Conservation (phyloP, 2,329 filamentous ascomycete genomes). For the Aspergillus versicolor region DNA sequence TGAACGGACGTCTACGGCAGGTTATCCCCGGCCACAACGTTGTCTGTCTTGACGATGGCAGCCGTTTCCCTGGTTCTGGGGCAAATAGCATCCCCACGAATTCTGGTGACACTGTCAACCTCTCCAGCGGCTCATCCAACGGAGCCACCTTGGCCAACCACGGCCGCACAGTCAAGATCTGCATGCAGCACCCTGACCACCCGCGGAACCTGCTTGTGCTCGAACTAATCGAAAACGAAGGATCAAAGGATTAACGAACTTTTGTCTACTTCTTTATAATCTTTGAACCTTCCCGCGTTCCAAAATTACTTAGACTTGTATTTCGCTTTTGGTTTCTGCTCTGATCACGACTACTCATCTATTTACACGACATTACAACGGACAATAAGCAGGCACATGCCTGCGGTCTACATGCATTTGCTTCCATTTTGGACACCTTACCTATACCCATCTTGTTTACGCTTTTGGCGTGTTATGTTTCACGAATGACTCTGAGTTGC, state of each 20-base stretch:
- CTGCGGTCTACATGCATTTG: neutral
- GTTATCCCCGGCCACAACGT: conserved; percentile 92
- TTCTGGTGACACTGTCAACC: conserved; percentile 24
- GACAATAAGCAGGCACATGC: neutral
- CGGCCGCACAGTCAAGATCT: conserved; percentile 82
- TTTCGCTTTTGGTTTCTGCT: neutral
- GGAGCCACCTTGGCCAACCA: conserved; percentile 33
- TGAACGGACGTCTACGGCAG: conserved; percentile 89
- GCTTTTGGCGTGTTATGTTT: neutral
- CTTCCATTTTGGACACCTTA: neutral
- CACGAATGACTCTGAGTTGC: neutral
- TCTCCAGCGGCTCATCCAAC: conserved; percentile 32
- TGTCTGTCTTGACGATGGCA: conserved; percentile 81
- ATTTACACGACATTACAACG: neutral
- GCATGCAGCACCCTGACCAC: conserved; percentile 89
- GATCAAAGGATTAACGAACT: conserved; percentile 57
- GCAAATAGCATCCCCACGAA: conserved; percentile 46
- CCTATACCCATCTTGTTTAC: neutral
- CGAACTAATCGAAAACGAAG: conserved; percentile 90
- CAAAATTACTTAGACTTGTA: too few species aligned
- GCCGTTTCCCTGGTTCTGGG: conserved; percentile 36
- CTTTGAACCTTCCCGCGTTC: too few species aligned
- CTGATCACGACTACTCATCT: neutral
- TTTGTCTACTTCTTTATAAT: neutral
- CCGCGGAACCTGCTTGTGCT: conserved; percentile 83